Conservation (phyloP, 202 grass and related monocot species). For the Elaeis oleifera region DNA sequence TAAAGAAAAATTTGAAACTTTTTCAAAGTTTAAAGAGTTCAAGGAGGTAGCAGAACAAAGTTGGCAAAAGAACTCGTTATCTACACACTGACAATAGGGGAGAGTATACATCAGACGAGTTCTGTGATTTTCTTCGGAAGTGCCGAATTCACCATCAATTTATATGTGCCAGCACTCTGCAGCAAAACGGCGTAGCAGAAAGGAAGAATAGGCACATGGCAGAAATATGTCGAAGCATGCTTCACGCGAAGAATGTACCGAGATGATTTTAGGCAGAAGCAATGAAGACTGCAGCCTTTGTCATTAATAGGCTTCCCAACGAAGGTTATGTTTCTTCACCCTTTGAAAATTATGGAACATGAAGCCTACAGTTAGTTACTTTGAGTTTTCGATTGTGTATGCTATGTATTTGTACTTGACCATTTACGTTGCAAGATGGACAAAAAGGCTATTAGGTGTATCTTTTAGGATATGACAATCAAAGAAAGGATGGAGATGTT, state of each 20-base stretch:
- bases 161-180: slow-evolving; percentile 3
- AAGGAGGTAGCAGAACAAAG: background rate
- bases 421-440: slow-evolving; percentile 6
- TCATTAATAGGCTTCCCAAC: slow-evolving; percentile 13
- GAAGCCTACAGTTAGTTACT: background rate
- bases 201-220: slow-evolving; percentile 2
- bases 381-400: slow-evolving; percentile 5
- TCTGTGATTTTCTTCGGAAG: background rate
- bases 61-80: background rate
- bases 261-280: slow-evolving; percentile 8
- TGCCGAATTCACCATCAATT: background rate
- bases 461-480: slow-evolving; percentile 22
- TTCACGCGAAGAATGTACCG: slow-evolving; percentile 7
- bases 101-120: background rate
- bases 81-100: background rate
- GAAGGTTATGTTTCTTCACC: slow-evolving; percentile 2
- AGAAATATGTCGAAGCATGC: background rate
- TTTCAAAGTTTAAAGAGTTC: background rate
- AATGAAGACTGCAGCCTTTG: slow-evolving; percentile 9
- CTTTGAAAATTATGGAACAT: background rate
- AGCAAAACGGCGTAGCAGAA: slow-evolving; percentile 12
- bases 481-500: slow-evolving; percentile 20
- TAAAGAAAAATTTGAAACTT: background rate
- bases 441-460: background rate
- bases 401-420: slow-evolving; percentile 18